These are phyloP conservation scores for Discostella pseudostelligera DNA, from an alignment of 108 stramenopile genomes.

Conservation along the genomic window DNA sequence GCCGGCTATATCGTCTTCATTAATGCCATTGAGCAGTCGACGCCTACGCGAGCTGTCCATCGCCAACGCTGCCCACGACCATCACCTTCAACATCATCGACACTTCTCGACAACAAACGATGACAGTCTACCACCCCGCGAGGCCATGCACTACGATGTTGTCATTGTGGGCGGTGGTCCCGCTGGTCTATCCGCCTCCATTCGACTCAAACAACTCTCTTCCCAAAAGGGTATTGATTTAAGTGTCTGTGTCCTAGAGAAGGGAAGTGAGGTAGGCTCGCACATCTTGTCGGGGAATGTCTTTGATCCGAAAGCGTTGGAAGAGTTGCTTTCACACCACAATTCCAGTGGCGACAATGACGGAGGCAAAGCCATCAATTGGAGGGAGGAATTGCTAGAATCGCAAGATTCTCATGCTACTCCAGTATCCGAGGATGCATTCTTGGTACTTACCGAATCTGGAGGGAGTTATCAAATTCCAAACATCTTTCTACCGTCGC, in stretches of 20 bases:
- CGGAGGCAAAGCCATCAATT: slow-evolving; percentile 57
- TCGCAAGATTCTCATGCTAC: slow-evolving; percentile 76
- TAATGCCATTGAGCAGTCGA: too few species aligned
- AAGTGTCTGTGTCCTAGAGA: slow-evolving; percentile 97
- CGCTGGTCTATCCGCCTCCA: slow-evolving; percentile 94
- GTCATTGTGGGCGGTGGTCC: slow-evolving; percentile 89
- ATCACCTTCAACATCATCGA: too few species aligned
- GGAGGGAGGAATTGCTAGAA: slow-evolving; percentile 63
- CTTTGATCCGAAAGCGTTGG: slow-evolving; percentile 96
- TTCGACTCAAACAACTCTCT: slow-evolving; percentile 95
- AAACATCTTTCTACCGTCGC: slow-evolving; percentile 75
- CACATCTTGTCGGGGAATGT: slow-evolving; percentile 99
- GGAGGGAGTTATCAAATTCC: slow-evolving; percentile 62
- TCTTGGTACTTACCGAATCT: slow-evolving; percentile 76
- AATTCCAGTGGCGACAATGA: background rate
- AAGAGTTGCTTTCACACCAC: slow-evolving; percentile 91
- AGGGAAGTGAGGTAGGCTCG: slow-evolving; percentile 96
- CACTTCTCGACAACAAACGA: background rate
- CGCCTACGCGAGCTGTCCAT: too few species aligned
- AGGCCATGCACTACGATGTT: slow-evolving; percentile 89
- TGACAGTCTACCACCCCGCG: slow-evolving; percentile 51
- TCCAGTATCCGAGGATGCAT: slow-evolving; percentile 85
- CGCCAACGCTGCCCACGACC: too few species aligned
- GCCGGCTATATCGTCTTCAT: too few species aligned
- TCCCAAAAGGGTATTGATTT: slow-evolving; percentile 79